Evolutionary conservation across 1,284 basidiomycete species (phyloP).

Genomic region (Coniferiporia weirii): DNA sequence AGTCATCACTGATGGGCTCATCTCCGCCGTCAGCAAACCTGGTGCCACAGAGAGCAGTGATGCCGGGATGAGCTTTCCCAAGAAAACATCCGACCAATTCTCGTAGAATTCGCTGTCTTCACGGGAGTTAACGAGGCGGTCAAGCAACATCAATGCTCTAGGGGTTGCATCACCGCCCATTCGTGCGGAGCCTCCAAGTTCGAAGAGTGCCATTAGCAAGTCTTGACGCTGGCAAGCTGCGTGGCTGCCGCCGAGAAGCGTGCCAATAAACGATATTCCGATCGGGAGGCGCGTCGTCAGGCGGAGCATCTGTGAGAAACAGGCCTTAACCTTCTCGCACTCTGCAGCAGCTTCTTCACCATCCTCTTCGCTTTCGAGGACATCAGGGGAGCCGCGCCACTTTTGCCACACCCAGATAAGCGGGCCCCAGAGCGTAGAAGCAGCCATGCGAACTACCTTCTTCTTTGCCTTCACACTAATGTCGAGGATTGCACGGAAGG

Average conservation of each 20-base stretch:
- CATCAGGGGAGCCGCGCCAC: constrained; percentile 33
- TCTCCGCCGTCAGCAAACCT: constrained; percentile 50
- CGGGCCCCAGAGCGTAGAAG: constrained; percentile 54
- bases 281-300: constrained; percentile 21
- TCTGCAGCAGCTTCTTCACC: constrained; percentile 21
- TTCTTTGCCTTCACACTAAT: constrained; percentile 54
- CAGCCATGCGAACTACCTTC: constrained; percentile 54
- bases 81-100: constrained; percentile 37
- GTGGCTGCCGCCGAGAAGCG: constrained; percentile 3
- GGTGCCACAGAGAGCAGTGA: constrained; percentile 53
- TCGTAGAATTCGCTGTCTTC: constrained; percentile 9
- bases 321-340: constrained; percentile 19
- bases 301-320: constrained; percentile 9
- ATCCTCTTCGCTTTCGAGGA: constrained; percentile 28
- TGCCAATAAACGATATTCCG: constrained; percentile 9
- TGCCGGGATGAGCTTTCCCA: constrained; percentile 43
- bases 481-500: constrained; percentile 45
- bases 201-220: constrained; percentile 3
- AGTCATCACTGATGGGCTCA: constrained; percentile 41
- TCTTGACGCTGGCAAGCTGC: constrained; percentile 7
- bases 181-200: constrained; percentile 1
- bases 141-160: constrained; percentile 14
- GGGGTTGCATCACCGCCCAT: constrained; percentile 8
- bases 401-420: constrained; percentile 54
- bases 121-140: constrained; percentile 17